phyloP scores from a whole-genome alignment of 495 filamentous ascomycete genomes.

The Penicillium herquei region DNA sequence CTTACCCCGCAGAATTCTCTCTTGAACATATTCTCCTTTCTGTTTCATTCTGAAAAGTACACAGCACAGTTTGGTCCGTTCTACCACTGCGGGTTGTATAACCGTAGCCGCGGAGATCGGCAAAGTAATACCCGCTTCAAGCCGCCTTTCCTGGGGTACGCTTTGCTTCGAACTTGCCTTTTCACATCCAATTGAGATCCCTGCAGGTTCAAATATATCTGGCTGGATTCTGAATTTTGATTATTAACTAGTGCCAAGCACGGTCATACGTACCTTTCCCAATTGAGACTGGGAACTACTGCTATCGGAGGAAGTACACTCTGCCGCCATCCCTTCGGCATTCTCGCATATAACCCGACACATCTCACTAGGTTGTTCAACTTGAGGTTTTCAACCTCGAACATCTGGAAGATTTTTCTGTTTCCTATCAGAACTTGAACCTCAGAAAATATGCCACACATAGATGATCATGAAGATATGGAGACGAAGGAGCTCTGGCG shows the following conservation, averaged over 20 bases:
- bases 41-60: neutral
- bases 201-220: constrained; percentile 1
- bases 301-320: too few species aligned
- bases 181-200: constrained; percentile 6
- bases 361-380: too few species aligned
- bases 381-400: too few species aligned
- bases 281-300: too few species aligned
- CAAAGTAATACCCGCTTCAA: constrained; percentile 17
- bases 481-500: constrained; percentile 62
- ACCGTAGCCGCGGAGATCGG: constrained; percentile 23
- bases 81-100: neutral
- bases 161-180: constrained; percentile 9
- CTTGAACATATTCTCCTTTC: too few species aligned
- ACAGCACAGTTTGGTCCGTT: neutral
- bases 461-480: constrained; percentile 21
- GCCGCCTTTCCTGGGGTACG: constrained; percentile 19
- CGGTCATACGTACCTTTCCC: too few species aligned
- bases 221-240: too few species aligned
- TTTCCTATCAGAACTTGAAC: neutral
- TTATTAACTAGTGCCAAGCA: too few species aligned
- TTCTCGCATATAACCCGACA: too few species aligned
- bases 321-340: too few species aligned
- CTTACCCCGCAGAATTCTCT: too few species aligned
- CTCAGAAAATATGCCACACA: constrained; percentile 22
- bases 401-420: neutral